Evolutionary conservation across 2,329 filamentous ascomycete species (phyloP).

Genomic region (Pyrenochaeta sp.): DNA sequence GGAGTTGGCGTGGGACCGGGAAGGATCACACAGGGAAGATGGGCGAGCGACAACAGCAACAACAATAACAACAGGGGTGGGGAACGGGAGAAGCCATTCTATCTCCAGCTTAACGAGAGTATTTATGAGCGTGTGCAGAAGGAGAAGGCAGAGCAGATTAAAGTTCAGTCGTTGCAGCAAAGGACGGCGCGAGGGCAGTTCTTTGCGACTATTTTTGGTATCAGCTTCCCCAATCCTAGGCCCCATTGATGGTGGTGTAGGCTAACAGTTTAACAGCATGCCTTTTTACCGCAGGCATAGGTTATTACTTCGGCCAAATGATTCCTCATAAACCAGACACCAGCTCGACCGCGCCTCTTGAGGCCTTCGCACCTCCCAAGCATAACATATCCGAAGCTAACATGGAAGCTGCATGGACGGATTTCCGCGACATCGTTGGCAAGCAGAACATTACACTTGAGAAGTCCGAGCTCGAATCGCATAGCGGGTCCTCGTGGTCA

Average conservation of each 20-base stretch:
- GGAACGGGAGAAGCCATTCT: conserved; percentile 59
- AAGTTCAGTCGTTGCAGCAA: conserved; percentile 37
- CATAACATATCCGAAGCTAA: conserved; percentile 66
- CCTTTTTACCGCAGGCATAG: conserved; percentile 59
- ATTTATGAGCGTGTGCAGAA: conserved; percentile 65
- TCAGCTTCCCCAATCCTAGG: background rate
- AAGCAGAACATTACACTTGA: conserved; percentile 70
- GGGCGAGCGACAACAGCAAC: conserved; percentile 42
- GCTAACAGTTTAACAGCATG: conserved; percentile 53
- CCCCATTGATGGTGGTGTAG: background rate
- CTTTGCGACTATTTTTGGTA: conserved; percentile 42
- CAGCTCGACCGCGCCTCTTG: conserved; percentile 66
- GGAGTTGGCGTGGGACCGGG: conserved; percentile 17
- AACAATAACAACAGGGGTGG: conserved; percentile 24
- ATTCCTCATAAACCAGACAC: conserved; percentile 57
- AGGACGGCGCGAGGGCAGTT: conserved; percentile 48
- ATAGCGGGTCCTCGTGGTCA: conserved; percentile 71
- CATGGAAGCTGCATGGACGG: conserved; percentile 70
- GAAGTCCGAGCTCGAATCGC: conserved; percentile 61
- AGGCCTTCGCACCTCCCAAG: conserved; percentile 56
- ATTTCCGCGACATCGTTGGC: conserved; percentile 68
- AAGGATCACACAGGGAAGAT: conserved; percentile 41
- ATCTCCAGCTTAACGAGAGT: conserved; percentile 69
- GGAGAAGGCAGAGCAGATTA: conserved; percentile 65
- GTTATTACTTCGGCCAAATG: conserved; percentile 65